Evolutionary conservation across 495 filamentous ascomycete genomes (phyloP).

Genomic region (Podospora fimiseda): DNA sequence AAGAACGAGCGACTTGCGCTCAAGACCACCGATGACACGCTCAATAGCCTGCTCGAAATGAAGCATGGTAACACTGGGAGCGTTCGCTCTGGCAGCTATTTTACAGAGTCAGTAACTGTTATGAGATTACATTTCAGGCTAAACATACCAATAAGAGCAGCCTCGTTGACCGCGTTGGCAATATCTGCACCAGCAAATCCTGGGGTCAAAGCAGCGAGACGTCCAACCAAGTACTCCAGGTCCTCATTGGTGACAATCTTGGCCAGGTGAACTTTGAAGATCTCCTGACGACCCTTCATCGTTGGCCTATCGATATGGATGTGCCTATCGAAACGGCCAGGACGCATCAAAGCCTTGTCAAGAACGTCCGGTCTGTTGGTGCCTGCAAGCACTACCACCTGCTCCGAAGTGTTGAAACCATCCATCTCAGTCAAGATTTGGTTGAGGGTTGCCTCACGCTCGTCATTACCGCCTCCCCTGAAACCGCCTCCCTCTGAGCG

Average conservation of each 20-base stretch:
- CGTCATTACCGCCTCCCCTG: slow-evolving; percentile 86
- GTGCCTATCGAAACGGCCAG: slow-evolving; percentile 93
- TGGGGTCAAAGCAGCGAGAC: slow-evolving; percentile 85
- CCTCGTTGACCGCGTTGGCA: slow-evolving; percentile 96
- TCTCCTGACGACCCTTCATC: slow-evolving; percentile 93
- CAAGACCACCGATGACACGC: slow-evolving; percentile 89
- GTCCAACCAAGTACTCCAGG: slow-evolving; percentile 75
- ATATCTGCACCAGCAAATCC: slow-evolving; percentile 97
- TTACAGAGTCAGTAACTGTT: slow-evolving; percentile 28
- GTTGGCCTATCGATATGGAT: slow-evolving; percentile 90
- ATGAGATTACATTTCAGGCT: neutral
- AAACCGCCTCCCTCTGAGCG: slow-evolving; percentile 60
- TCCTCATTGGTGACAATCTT: slow-evolving; percentile 91
- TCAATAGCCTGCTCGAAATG: slow-evolving; percentile 98
- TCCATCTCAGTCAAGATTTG: slow-evolving; percentile 99
- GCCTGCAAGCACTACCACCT: slow-evolving; percentile 96
- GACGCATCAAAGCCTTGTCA: slow-evolving; percentile 92
- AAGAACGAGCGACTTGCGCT: slow-evolving; percentile 92
- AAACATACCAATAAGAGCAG: slow-evolving; percentile 84
- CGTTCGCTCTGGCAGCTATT: slow-evolving; percentile 73
- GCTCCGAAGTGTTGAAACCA: slow-evolving; percentile 95
- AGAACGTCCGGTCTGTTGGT: slow-evolving; percentile 93
- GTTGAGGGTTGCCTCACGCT: slow-evolving; percentile 92
- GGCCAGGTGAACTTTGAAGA: slow-evolving; percentile 85
- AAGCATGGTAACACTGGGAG: slow-evolving; percentile 67